Evolutionary conservation across 225 moss, liverwort and hornwort genomes (phyloP).

Genomic region (Polytrichum formosum): DNA sequence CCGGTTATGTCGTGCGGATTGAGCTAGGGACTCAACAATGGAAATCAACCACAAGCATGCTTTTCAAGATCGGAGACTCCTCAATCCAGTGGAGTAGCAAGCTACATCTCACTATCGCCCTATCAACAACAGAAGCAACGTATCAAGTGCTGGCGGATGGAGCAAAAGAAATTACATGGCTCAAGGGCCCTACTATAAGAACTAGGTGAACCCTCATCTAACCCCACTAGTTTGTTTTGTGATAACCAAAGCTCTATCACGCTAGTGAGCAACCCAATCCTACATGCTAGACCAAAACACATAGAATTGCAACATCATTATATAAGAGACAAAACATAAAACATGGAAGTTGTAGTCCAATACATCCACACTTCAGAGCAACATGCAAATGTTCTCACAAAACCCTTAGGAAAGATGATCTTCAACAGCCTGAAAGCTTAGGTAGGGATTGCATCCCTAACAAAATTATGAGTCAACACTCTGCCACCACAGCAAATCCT

Average conservation of each 20-base stretch:
- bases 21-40: not conserved
- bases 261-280: not conserved
- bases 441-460: not conserved
- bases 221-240: not conserved
- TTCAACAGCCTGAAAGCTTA: not conserved
- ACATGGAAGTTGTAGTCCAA: not conserved
- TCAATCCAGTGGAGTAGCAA: not conserved
- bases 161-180: not conserved
- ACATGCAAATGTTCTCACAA: not conserved
- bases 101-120: not conserved
- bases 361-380: not conserved
- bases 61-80: not conserved
- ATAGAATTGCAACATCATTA: not conserved
- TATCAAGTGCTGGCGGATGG: not conserved
- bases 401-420: not conserved
- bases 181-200: not conserved
- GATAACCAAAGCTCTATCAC: not conserved
- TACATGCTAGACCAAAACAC: not conserved
- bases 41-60: not conserved
- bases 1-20: not conserved
- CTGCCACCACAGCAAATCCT: no score
- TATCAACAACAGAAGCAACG: not conserved
- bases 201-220: not conserved
- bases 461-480: no score
- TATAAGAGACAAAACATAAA: not conserved